phyloP scores from a whole-genome alignment of 2,329 filamentous ascomycete genomes.

The Calonectria fujianensis region DNA sequence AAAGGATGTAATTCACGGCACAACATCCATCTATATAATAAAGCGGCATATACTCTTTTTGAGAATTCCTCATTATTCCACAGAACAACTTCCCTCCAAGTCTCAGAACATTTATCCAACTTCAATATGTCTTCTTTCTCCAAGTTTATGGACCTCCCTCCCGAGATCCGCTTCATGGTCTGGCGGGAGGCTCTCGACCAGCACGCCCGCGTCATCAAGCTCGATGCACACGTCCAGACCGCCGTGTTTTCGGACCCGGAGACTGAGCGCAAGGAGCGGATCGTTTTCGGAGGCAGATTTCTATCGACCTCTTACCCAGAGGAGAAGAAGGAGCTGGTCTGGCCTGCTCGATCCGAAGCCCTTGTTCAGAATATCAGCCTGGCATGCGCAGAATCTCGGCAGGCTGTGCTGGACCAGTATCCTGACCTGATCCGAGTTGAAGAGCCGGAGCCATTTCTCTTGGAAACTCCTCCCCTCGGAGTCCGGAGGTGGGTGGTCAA shows the following conservation, averaged over 20 bases:
- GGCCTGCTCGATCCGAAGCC: constrained; percentile 9
- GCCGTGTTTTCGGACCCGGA: background rate
- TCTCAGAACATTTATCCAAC: background rate
- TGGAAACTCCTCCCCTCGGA: background rate
- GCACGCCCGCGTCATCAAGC: constrained; percentile 15
- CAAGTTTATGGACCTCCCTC: constrained; percentile 24
- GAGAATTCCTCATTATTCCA: background rate
- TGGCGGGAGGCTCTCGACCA: constrained; percentile 24
- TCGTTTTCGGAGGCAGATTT: constrained; percentile 37
- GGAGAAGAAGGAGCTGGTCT: constrained; percentile 9
- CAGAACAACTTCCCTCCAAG: background rate
- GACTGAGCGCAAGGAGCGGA: constrained; percentile 2
- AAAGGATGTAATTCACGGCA: constrained; percentile 27
- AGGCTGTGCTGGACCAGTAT: constrained; percentile 1
- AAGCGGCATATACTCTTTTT: background rate
- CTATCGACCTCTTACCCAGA: constrained; percentile 15
- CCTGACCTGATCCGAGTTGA: constrained; percentile 31
- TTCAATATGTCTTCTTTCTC: constrained; percentile 19
- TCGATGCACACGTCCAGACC: constrained; percentile 4
- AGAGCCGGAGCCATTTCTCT: background rate
- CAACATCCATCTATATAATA: constrained; percentile 1
- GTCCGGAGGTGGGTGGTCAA: constrained; percentile 17
- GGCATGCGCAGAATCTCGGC: constrained; percentile 30
- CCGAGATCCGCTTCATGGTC: constrained; percentile 30
- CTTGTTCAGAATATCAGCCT: constrained; percentile 21